Conservation (phyloP, 306 rosid genomes). For the Malus sylvestris region DNA sequence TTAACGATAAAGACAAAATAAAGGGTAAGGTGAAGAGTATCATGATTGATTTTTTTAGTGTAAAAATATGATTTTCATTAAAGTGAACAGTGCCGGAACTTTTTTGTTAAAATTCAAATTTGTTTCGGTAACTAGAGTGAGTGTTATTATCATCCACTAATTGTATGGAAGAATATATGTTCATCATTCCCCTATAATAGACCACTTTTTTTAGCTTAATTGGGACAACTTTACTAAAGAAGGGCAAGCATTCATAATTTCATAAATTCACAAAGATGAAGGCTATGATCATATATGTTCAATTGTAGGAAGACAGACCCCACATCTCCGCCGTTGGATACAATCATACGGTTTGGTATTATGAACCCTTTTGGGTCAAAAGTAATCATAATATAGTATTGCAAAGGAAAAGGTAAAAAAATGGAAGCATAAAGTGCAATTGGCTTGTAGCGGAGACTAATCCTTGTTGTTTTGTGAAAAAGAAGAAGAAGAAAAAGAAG, state of each 20-base stretch:
- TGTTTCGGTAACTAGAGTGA: background rate
- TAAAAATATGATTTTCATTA: too few relatives aligned
- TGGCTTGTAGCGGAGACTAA: constrained; percentile 33
- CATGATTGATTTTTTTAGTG: too few relatives aligned
- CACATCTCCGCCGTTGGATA: constrained; percentile 60
- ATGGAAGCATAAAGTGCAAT: constrained; percentile 23
- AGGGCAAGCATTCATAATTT: constrained; percentile 17
- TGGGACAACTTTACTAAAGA: constrained; percentile 32
- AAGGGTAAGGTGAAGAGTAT: too few relatives aligned
- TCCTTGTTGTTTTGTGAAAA: background rate
- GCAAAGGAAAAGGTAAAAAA: constrained; percentile 7
- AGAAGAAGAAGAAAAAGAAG: background rate
- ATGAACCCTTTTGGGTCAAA: constrained; percentile 56
- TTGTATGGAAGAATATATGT: constrained; percentile 15
- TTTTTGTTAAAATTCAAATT: too few relatives aligned
- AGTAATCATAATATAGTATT: constrained; percentile 39
- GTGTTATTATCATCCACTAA: constrained; percentile 16
- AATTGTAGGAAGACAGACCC: constrained; percentile 43
- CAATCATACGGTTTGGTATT: constrained; percentile 41
- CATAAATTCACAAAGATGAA: constrained; percentile 26
- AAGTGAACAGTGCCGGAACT: fast-evolving
- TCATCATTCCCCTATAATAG: constrained; percentile 51
- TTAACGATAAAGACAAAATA: too few relatives aligned
- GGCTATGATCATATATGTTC: constrained; percentile 45
- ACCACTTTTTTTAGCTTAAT: constrained; percentile 29